Percentiles rank a stretch among this genome's conserved stretches.
phyloP scores from a whole-genome alignment of 23 red algal genomes.

The Pyropia haitanensis region DNA sequence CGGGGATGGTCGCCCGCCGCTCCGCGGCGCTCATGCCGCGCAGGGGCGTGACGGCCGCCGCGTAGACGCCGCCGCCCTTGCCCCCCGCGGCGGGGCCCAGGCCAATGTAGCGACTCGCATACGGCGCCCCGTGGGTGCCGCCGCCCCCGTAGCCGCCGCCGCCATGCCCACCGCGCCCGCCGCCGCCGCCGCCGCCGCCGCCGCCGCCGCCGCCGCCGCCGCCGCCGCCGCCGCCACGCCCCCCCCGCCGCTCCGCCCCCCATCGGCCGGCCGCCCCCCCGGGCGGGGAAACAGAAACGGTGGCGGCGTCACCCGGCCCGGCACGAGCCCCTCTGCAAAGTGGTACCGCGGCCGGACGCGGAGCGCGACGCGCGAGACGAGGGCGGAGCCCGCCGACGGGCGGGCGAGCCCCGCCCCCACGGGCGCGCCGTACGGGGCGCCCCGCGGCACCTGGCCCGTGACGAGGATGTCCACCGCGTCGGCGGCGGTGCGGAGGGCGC shows the following conservation, averaged over 20 bases:
- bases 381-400: not conserved
- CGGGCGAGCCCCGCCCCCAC: not conserved
- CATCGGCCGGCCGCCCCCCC: not conserved
- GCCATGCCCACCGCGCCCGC: not conserved
- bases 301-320: too few species aligned
- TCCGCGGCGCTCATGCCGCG: too few species aligned
- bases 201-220: not conserved
- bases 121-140: not conserved
- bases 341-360: not conserved
- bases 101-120: too few species aligned
- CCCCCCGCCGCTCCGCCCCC: not conserved
- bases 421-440: not conserved
- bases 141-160: not conserved
- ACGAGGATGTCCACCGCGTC: not conserved
- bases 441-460: not conserved
- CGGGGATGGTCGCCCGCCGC: too few species aligned
- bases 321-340: not conserved
- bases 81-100: too few species aligned
- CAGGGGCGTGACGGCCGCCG: too few species aligned
- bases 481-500: not conserved
- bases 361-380: not conserved
- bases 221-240: not conserved
- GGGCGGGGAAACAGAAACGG: not conserved
- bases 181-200: not conserved
- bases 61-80: too few species aligned